phyloP scores from a whole-genome alignment of 2,329 filamentous ascomycete genomes.

The Calonectria ilicicola region DNA sequence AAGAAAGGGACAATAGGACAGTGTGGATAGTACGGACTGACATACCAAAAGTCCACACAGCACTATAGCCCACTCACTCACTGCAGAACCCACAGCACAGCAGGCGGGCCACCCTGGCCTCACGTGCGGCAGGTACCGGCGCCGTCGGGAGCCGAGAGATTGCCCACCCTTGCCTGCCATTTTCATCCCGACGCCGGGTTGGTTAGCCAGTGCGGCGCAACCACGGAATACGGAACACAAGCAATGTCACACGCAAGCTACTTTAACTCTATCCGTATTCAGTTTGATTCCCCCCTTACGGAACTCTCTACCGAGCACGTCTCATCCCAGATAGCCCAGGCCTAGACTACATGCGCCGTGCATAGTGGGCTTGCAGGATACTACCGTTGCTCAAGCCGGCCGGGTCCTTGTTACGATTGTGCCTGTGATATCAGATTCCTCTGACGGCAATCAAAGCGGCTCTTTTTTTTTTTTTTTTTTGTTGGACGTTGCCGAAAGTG shows the following conservation, averaged over 20 bases:
- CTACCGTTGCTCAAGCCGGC: too few relatives aligned
- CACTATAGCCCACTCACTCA: too few relatives aligned
- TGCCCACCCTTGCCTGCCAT: constrained; percentile 3
- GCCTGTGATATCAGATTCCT: not conserved
- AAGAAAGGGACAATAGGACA: not conserved
- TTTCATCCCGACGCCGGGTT: not conserved
- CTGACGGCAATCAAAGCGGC: not conserved
- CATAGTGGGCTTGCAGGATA: not conserved
- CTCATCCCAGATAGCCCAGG: not conserved
- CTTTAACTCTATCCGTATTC: constrained; percentile 4
- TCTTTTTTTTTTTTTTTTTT: too few relatives aligned
- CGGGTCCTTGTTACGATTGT: not conserved
- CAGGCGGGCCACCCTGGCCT: not conserved
- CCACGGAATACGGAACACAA: not conserved
- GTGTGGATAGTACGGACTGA: too few relatives aligned
- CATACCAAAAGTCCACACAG: too few relatives aligned
- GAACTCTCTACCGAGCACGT: not conserved
- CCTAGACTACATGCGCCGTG: not conserved
- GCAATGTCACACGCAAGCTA: constrained; percentile 5
- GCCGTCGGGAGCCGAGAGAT: constrained; percentile 10
- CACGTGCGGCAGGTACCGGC: constrained; percentile 22
- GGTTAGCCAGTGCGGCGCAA: not conserved
- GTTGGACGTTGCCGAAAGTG: too few relatives aligned
- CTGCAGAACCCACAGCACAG: not conserved
- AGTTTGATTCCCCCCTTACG: not conserved